Conservation (phyloP, 192 early-diverging fungal species). For the Gaertneriomyces sp. region DNA sequence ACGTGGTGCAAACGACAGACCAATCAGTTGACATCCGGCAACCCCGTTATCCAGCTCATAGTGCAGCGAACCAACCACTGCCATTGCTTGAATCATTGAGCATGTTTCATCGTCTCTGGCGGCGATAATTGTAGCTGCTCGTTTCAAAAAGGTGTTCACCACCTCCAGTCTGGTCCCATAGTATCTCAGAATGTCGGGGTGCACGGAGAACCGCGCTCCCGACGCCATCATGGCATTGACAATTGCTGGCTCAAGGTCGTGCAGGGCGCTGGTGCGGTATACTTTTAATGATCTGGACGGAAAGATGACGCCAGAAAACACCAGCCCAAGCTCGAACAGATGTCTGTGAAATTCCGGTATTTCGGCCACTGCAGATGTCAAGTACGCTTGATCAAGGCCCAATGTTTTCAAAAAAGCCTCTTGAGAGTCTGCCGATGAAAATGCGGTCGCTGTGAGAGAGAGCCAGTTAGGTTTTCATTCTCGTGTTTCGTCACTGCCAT, state of each 20-base stretch:
- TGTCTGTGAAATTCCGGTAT: no score
- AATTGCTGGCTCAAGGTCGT: slow-evolving; percentile 7
- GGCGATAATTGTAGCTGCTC: neutral
- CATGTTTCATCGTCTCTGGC: neutral
- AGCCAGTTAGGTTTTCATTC: no score
- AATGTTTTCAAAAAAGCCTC: no score
- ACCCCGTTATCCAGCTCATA: slow-evolving; percentile 15
- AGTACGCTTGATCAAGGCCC: no score
- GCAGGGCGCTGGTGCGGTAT: no score
- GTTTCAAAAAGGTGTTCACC: neutral
- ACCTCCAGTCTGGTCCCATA: slow-evolving; percentile 12
- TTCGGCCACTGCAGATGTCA: no score
- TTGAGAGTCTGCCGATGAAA: no score
- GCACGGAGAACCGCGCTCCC: slow-evolving; percentile 15
- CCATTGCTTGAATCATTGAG: slow-evolving; percentile 18
- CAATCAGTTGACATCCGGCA: slow-evolving; percentile 18
- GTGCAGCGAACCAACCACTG: slow-evolving; percentile 9
- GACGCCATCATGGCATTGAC: slow-evolving; percentile 8
- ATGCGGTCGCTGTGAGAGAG: no score
- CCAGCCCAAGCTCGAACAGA: no score
- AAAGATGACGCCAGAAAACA: no score
- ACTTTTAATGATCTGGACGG: no score
- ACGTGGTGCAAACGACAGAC: neutral
- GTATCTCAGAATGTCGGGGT: slow-evolving; percentile 15
- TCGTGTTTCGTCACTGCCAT: no score